phyloP scores from a whole-genome alignment of 2,329 filamentous ascomycete genomes.

The Fusarium tuaranense region DNA sequence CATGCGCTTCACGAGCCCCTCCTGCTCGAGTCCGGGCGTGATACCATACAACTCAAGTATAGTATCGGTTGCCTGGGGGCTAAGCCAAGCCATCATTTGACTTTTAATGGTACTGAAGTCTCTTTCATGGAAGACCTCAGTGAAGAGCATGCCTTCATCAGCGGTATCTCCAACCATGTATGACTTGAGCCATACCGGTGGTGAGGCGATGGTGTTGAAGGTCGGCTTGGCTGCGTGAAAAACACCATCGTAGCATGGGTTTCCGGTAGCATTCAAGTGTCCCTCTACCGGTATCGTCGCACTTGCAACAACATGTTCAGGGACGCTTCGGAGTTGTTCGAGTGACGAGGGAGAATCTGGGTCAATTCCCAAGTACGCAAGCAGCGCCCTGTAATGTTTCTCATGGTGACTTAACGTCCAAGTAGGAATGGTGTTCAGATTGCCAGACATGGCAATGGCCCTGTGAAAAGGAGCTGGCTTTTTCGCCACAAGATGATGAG shows the following conservation, averaged over 20 bases:
- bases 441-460: conserved; percentile 25
- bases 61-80: not conserved
- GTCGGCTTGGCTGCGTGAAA: conserved; percentile 9
- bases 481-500: conserved; percentile 15
- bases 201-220: conserved; percentile 3
- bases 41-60: conserved; percentile 22
- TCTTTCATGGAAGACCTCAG: not conserved
- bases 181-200: conserved; percentile 17
- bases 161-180: conserved; percentile 27
- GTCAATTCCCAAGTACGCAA: conserved; percentile 22
- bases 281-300: conserved; percentile 25
- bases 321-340: conserved; percentile 14
- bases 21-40: not conserved
- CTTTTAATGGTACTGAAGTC: not conserved
- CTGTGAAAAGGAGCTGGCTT: conserved; percentile 23
- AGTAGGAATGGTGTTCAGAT: conserved; percentile 19
- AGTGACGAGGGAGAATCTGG: conserved; percentile 11
- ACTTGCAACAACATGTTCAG: conserved; percentile 9
- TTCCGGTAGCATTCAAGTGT: conserved; percentile 17
- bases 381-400: conserved; percentile 20
- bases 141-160: conserved; percentile 31
- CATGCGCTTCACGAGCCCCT: not conserved
- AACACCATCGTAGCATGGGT: conserved; percentile 25
- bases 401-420: conserved; percentile 23
- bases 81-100: not conserved